Evolutionary conservation across 495 filamentous ascomycete genomes (phyloP).

Genomic region (Penicillium odoratum): DNA sequence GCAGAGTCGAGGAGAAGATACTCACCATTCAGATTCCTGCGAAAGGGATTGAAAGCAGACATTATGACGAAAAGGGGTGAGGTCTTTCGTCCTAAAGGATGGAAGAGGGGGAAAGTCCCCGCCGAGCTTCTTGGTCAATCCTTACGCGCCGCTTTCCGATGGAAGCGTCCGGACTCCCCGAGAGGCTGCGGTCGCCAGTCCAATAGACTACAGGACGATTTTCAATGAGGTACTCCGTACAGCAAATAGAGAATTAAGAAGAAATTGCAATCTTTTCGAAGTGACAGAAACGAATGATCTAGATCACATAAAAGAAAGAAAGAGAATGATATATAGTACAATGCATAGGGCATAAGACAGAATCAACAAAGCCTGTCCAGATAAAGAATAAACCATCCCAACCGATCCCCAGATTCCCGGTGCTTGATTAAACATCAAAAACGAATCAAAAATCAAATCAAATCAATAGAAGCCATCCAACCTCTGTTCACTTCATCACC

Average conservation of each 20-base stretch:
- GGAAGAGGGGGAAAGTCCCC: conserved; percentile 22
- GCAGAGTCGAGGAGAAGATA: conserved; percentile 20
- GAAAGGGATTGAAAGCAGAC: conserved; percentile 61
- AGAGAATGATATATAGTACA: conserved; percentile 11
- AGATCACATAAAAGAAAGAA: conserved; percentile 6
- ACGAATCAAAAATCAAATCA: conserved; percentile 8
- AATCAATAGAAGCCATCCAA: background rate
- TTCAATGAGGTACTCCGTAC: background rate
- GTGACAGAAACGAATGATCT: background rate
- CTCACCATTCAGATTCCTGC: conserved; percentile 44
- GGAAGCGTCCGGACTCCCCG: conserved; percentile 33
- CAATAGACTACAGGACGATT: background rate
- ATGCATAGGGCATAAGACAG: background rate
- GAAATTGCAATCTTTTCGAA: background rate
- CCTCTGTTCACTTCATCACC: conserved; percentile 24
- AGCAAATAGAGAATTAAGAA: background rate
- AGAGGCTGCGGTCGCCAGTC: conserved; percentile 5
- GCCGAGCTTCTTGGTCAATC: conserved; percentile 31
- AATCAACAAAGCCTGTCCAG: background rate
- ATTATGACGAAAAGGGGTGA: conserved; percentile 41
- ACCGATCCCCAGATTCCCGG: conserved; percentile 1
- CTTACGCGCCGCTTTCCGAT: conserved; percentile 32
- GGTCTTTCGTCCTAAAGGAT: conserved; percentile 11
- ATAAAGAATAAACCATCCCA: conserved; percentile 5
- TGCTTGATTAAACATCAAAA: background rate